Conservation (phyloP, 1,284 basidiomycete species). For the Uromyces viciae-fabae region DNA sequence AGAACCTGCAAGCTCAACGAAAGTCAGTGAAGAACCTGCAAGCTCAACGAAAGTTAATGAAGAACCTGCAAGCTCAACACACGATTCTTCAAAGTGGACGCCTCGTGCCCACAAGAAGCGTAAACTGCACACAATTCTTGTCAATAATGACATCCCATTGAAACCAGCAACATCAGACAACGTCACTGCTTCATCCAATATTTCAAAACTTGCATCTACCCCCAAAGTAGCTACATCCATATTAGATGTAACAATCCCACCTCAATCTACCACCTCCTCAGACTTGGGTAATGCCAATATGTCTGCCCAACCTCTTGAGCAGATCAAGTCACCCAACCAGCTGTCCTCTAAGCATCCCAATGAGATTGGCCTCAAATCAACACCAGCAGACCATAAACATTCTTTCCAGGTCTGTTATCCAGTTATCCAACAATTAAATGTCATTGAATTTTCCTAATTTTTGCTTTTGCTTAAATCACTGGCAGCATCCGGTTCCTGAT, state of each 20-base stretch:
- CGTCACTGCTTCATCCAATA: background rate
- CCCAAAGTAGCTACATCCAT: background rate
- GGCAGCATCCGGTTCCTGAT: background rate
- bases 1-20: background rate
- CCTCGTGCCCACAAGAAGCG: conserved; percentile 30
- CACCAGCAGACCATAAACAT: no score
- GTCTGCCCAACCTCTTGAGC: background rate
- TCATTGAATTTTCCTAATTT: background rate
- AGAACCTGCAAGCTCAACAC: background rate
- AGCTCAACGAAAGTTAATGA: background rate
- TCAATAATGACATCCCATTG: background rate
- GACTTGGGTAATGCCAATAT: background rate
- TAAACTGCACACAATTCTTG: background rate
- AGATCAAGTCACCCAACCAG: background rate
- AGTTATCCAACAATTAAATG: background rate
- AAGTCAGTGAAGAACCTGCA: background rate
- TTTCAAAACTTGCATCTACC: background rate
- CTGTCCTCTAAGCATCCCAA: background rate
- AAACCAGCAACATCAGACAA: background rate
- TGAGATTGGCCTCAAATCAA: no score
- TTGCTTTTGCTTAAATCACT: background rate
- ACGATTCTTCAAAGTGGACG: background rate
- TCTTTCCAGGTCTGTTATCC: conserved; percentile 17
- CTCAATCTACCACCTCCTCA: background rate
- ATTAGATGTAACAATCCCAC: background rate